Base-by-base conservation (phyloP, 2,329 filamentous ascomycete species). In the Fusarium palustre region DNA sequence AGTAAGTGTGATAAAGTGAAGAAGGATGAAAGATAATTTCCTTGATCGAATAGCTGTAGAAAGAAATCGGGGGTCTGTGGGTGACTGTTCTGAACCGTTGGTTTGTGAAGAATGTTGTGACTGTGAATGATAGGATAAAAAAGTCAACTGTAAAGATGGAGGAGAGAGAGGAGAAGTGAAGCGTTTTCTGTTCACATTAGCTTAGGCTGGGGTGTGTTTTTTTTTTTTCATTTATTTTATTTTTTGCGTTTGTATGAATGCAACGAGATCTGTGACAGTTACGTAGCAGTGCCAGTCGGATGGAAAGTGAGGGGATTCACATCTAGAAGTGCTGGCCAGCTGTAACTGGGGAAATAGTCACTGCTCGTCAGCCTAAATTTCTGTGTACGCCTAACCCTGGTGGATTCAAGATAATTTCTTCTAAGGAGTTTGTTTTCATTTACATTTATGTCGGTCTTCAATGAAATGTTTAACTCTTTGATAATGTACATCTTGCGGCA, bases 221-320 rank as follows among this genome's bases (percentile, higher is more conserved):
- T 18, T 15, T 18, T 24, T 43, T 25, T 12, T 6, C n/a, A n/a
- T n/a, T n/a, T n/a, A n/a, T n/a, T n/a, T n/a, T n/a, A n/a, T n/a
- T n/a, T 43, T 25, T 12, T 6, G 10, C 18, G 18, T 22, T 49
- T 28, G 12, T 1, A 41, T 8, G 20, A 50, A 13, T 41, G 5
- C 7, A 4, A 24, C 20, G 20, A 33, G n/a, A 25, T 22, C 16
- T 45, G 36, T 55, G 46, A 13, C 66, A 46, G 49, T 34, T 64
- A 30, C 31, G 38, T 50, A 31, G 46, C 62, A 68, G 62, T 70
- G 58, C 12, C 25, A 49, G 57, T 18, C 18, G 18, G 13, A 11
- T 15, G 12, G 34, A 52, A 64, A 70, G 39, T 56, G 67, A 69
- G 62, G 67, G 66, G 15, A 69, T 69, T 70, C 54, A 56, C 50